These are phyloP conservation scores for Heliamphora pulchella DNA, from an alignment of 179 eudicot genomes.

Conservation along the genomic window DNA sequence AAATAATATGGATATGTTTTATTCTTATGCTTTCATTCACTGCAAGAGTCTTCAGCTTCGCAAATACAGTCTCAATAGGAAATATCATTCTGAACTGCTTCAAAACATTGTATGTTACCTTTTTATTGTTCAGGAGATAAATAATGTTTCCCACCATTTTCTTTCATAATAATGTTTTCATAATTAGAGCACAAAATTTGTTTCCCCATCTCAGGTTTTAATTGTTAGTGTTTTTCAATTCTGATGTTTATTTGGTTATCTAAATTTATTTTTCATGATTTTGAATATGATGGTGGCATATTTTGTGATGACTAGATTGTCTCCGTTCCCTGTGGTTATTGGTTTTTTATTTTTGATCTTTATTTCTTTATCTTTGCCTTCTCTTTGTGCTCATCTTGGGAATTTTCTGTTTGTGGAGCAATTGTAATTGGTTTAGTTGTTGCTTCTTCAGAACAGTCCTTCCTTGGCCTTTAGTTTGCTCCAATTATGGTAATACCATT, in stretches of 20 bases:
- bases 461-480: conserved; percentile 13
- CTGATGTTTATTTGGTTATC: background rate
- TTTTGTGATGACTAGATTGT: background rate
- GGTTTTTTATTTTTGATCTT: background rate
- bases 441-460: background rate
- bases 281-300: background rate
- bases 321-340: background rate
- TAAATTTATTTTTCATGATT: background rate
- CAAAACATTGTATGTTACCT: background rate
- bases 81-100: background rate
- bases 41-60: background rate
- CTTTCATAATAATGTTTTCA: too few relatives aligned
- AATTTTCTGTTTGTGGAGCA: background rate
- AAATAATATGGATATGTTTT: too few relatives aligned
- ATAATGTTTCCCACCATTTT: background rate
- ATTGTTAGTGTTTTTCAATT: too few relatives aligned
- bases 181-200: background rate
- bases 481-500: background rate
- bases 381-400: background rate
- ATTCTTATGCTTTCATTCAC: background rate
- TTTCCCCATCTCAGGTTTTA: too few relatives aligned
- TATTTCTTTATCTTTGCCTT: background rate
- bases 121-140: background rate
- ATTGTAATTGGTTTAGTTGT: background rate
- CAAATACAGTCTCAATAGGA: background rate